Conservation (phyloP, 2,329 filamentous ascomycete genomes). For the Cytospora leucostoma region DNA sequence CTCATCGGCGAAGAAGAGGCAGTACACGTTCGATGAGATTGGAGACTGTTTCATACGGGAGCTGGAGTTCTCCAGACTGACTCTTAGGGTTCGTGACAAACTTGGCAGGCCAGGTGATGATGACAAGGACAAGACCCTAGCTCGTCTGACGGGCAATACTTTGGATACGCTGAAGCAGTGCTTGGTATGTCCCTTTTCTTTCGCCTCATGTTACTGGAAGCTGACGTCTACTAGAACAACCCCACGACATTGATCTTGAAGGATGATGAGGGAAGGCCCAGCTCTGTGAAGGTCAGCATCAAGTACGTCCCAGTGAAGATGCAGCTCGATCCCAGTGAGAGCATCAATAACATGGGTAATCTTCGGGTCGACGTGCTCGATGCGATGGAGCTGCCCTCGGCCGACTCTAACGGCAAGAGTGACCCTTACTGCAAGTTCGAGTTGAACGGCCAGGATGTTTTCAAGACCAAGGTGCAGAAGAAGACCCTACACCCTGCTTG, state of each 20-base stretch:
- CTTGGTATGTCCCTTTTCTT: constrained; percentile 57
- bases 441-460: constrained; percentile 83
- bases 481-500: constrained; percentile 93
- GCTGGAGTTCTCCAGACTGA: constrained; percentile 93
- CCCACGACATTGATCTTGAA: constrained; percentile 80
- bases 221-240: constrained; percentile 66
- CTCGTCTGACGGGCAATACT: constrained; percentile 82
- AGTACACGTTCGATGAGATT: constrained; percentile 82
- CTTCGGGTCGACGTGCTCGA: constrained; percentile 93
- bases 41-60: constrained; percentile 96
- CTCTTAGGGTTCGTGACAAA: constrained; percentile 81
- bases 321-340: constrained; percentile 90
- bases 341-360: constrained; percentile 98
- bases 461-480: constrained; percentile 95
- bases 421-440: constrained; percentile 97
- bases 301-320: constrained; percentile 96
- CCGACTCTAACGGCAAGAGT: constrained; percentile 94
- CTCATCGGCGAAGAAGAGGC: constrained; percentile 68
- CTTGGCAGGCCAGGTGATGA: constrained; percentile 71
- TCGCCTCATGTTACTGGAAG: background rate
- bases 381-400: constrained; percentile 82
- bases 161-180: constrained; percentile 86
- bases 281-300: constrained; percentile 84
- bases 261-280: constrained; percentile 73
- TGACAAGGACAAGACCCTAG: constrained; percentile 73